Conservation (phyloP, 345 rosid genomes). For the Raphanus sativus region DNA sequence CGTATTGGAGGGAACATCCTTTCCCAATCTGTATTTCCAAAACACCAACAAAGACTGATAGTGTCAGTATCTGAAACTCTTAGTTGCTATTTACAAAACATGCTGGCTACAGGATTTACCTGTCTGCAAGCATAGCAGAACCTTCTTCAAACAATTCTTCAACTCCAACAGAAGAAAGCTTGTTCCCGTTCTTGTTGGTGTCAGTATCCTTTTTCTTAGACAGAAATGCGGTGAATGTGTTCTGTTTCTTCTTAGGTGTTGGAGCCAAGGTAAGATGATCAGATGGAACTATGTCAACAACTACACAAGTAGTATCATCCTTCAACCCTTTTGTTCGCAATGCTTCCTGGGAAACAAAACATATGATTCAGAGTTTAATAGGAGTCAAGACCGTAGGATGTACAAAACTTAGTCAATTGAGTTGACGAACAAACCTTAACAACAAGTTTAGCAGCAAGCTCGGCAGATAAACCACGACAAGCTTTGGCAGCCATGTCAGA, state of each 20-base stretch:
- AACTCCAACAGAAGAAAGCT: constrained; percentile 89
- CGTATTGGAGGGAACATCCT: constrained; percentile 52
- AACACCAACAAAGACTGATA: background rate
- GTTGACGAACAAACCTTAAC: constrained; percentile 67
- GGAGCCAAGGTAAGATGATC: constrained; percentile 70
- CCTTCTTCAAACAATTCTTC: constrained; percentile 99
- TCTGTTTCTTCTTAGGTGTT: constrained; percentile 69
- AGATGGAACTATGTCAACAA: constrained; percentile 93
- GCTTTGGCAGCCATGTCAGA: constrained; percentile 94
- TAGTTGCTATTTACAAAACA: background rate
- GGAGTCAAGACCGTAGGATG: background rate
- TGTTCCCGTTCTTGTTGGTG: constrained; percentile 59
- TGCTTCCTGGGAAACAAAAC: constrained; percentile 64
- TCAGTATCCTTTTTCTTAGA: constrained; percentile 58
- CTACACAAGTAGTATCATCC: constrained; percentile 98
- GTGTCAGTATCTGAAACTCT: background rate
- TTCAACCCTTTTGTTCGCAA: constrained; percentile 94
- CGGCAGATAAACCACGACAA: constrained; percentile 93
- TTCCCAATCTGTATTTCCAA: constrained; percentile 75
- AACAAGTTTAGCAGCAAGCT: constrained; percentile 94
- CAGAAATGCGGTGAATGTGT: constrained; percentile 58
- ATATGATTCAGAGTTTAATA: constrained; percentile 9
- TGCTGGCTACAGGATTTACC: constrained; percentile 43
- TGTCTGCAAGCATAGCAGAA: constrained; percentile 92
- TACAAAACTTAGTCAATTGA: background rate